Base-by-base conservation (phyloP, 1,284 basidiomycete species). In the Neotropicomus parvogracilis region DNA sequence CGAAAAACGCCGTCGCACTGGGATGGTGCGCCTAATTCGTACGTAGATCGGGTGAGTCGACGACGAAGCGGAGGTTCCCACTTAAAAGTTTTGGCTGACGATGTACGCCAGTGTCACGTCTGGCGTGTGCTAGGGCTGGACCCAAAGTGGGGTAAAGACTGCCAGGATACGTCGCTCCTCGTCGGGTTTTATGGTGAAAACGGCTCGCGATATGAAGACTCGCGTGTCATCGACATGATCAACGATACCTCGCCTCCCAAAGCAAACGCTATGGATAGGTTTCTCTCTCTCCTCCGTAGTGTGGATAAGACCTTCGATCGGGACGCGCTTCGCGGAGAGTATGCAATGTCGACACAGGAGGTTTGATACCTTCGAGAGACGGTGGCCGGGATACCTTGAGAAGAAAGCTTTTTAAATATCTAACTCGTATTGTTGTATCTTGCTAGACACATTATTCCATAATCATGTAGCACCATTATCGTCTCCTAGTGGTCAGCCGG, bases 131-230 rank as follows among this genome's bases (percentile, higher is more conserved):
- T 87, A 44, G 68, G 70, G 16, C 60, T 82, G 19, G 70, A 75
- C 48, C 36, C 55, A 20, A 58, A 64, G 29, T 80, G 75, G 70
- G 71, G 70, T 3, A 61, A 70, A 13, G 72, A 74, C 20, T 79
- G 78, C 59, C 64, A 68, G 14, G 80, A 81, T 54, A 79, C 75
- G 7, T 61, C 81, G 40, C 48, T 52, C 8, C 72, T 86, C 28
- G 63, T 81, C 37, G 58, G 59, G 17, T 61, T 77, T 46, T 87
- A 87, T 56, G 85, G 85, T 3, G 71, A 74, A 28, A 64, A 72
- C 10, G 83, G 83, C 7, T 63, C 62, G 24, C 71, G 75, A 38
- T 68, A 62, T 44, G 71, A 75, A 59, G 77, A 85, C 54, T 54
- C 69, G 33, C 67, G 72, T 19, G 75, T 83, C 17, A 57, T 76